Base-by-base conservation (phyloP, 2,329 filamentous ascomycete species). In the Penicillium sp. region DNA sequence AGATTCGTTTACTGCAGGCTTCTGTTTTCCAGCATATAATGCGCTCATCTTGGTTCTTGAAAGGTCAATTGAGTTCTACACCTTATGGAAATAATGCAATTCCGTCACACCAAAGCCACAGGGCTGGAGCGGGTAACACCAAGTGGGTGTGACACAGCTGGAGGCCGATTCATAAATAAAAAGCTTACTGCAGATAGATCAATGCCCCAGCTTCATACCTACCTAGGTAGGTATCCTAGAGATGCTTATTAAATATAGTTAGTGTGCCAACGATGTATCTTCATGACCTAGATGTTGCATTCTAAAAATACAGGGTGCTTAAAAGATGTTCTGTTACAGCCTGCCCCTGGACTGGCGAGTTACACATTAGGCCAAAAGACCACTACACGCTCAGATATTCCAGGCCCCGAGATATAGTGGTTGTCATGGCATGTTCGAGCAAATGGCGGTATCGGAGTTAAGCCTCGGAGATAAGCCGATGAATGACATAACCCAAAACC, bases 401-500 rank as follows among this genome's bases (percentile, higher is more conserved):
- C 18, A 21, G 18, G 18, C 18, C 18, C 18, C 18, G 18, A 21
- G 18, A 21, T 21, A 21, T 21, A 21, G 18, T 21, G 18, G 2
- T 2, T 21, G 18, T 21, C 18, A 21, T 21, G 29, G 16, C n/a
- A 21, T 27, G 25, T 27, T 27, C 25, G 7, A 27, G 6, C 25
- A 27, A 27, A 27, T 27, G 25, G 25, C 25, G 25, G 25, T 27
- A 9, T 21, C 51, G 51, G 51, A 3, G 37, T 29, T 53, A 42
- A 40, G 50, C 16, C 12, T 3, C 51, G 51, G 51, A 42, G 37
- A 25, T 53, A 53, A 41, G 3, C 3, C 10, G 25, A 13, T 39
- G 27, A 27, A 45, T 51, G 49, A 51, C 49, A 51, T 51, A 50
- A 44, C 35, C 15, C 10, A 18, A 41, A 50, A n/a, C 9, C 38